Conservation (phyloP, 2,329 filamentous ascomycete species). For the Cucurbitaria berberidis region DNA sequence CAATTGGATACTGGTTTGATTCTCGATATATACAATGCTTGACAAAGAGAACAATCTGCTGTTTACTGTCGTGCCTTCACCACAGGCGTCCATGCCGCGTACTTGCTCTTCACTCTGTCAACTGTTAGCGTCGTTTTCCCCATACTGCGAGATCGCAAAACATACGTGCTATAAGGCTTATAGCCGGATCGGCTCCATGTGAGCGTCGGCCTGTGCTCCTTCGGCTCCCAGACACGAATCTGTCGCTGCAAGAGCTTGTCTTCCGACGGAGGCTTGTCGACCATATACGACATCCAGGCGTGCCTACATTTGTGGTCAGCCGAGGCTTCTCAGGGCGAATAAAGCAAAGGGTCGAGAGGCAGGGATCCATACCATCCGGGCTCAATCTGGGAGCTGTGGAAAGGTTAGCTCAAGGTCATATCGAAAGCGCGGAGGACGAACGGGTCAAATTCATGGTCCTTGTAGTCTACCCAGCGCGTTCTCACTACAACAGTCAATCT, state of each 20-base stretch:
- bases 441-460: slow-evolving; percentile 82
- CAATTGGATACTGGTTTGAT: slow-evolving; percentile 9
- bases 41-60: slow-evolving; percentile 11
- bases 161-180: slow-evolving; percentile 95
- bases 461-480: slow-evolving; percentile 98
- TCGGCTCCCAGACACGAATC: slow-evolving; percentile 76
- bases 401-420: slow-evolving; percentile 44
- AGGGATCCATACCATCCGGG: slow-evolving; percentile 72
- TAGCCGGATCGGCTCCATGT: slow-evolving; percentile 80
- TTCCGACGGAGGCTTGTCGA: slow-evolving; percentile 81
- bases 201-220: slow-evolving; percentile 73
- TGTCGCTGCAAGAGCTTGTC: slow-evolving; percentile 74
- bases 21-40: slow-evolving; percentile 33
- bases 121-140: slow-evolving; percentile 12
- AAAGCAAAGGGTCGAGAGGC: not conserved
- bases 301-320: slow-evolving; percentile 63
- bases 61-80: slow-evolving; percentile 51
- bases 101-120: slow-evolving; percentile 57
- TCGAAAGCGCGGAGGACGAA: slow-evolving; percentile 50
- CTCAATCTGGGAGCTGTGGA: slow-evolving; percentile 76
- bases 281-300: slow-evolving; percentile 93
- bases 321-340: slow-evolving; percentile 1
- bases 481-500: slow-evolving; percentile 66
- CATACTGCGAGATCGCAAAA: slow-evolving; percentile 30
- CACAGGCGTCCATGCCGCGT: slow-evolving; percentile 55